phyloP scores from a whole-genome alignment of 1,139 yeast genomes.

The Yamadazyma epiphylla region DNA sequence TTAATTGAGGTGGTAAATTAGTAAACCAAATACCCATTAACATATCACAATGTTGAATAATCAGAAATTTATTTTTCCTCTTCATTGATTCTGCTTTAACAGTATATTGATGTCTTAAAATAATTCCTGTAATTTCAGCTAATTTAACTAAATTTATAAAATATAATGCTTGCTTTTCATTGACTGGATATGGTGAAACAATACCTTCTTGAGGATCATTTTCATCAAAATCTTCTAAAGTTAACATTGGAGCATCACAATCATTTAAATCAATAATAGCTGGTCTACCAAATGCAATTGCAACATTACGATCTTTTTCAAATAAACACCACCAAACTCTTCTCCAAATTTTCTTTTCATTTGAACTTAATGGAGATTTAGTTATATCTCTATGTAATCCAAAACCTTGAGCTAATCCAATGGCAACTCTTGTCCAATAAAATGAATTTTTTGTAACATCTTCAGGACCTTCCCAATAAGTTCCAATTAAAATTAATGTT shows the following conservation, averaged over 20 bases:
- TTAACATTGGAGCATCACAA: constrained; percentile 74
- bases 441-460: constrained; percentile 70
- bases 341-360: constrained; percentile 59
- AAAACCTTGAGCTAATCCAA: constrained; percentile 73
- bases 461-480: constrained; percentile 79
- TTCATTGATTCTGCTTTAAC: constrained; percentile 61
- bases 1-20: constrained; percentile 60
- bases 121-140: constrained; percentile 72
- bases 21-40: constrained; percentile 79
- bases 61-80: constrained; percentile 47
- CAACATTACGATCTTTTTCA: constrained; percentile 65
- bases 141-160: constrained; percentile 66
- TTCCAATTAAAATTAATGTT: constrained; percentile 60
- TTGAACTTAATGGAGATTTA: constrained; percentile 25
- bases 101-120: constrained; percentile 67
- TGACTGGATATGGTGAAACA: constrained; percentile 42
- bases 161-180: constrained; percentile 48
- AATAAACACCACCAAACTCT: constrained; percentile 81
- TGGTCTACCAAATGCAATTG: constrained; percentile 80
- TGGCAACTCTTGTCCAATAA: constrained; percentile 75
- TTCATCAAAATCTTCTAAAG: constrained; percentile 60
- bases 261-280: constrained; percentile 66
- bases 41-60: constrained; percentile 71
- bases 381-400: constrained; percentile 64
- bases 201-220: constrained; percentile 47